Evolutionary conservation across 129 eudicot genomes (phyloP).

Genomic region (sunflower (Helianthus annuus)): DNA sequence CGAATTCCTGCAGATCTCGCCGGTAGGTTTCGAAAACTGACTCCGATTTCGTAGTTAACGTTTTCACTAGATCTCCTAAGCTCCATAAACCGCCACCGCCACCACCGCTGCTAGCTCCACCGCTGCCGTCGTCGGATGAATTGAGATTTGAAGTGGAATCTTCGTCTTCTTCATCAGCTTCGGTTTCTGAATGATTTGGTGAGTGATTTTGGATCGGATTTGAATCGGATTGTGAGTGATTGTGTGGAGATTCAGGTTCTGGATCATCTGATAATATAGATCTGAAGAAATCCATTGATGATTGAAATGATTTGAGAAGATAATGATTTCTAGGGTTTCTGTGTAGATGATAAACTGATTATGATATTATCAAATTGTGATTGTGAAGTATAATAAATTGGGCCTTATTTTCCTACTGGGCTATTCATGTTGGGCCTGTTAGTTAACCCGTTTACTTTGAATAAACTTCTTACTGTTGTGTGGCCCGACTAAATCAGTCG

Average conservation of each 20-base stretch:
- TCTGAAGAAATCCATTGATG: conserved; percentile 77
- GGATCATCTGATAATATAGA: conserved; percentile 81
- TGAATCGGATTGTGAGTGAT: conserved; percentile 33
- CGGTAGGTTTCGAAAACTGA: conserved; percentile 77
- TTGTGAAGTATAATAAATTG: background rate
- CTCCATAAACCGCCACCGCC: conserved; percentile 47
- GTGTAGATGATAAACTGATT: background rate
- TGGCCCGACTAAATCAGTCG: background rate
- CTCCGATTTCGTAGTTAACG: conserved; percentile 64
- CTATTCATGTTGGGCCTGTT: background rate
- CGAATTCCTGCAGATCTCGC: conserved; percentile 80
- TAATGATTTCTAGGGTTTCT: conserved; percentile 32
- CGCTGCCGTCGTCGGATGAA: conserved; percentile 34
- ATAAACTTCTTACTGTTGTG: background rate
- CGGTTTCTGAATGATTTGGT: conserved; percentile 18
- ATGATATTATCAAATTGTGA: background rate
- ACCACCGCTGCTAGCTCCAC: too few relatives aligned
- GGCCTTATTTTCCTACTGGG: background rate
- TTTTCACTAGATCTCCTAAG: conserved; percentile 74
- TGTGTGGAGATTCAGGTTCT: conserved; percentile 40
- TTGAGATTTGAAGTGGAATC: conserved; percentile 31
- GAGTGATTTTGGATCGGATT: conserved; percentile 24
- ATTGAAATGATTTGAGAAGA: conserved; percentile 7
- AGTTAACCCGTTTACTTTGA: background rate
- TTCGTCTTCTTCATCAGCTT: conserved; percentile 29